phyloP scores from a whole-genome alignment of 345 rosid genomes.

The Brassica juncea region DNA sequence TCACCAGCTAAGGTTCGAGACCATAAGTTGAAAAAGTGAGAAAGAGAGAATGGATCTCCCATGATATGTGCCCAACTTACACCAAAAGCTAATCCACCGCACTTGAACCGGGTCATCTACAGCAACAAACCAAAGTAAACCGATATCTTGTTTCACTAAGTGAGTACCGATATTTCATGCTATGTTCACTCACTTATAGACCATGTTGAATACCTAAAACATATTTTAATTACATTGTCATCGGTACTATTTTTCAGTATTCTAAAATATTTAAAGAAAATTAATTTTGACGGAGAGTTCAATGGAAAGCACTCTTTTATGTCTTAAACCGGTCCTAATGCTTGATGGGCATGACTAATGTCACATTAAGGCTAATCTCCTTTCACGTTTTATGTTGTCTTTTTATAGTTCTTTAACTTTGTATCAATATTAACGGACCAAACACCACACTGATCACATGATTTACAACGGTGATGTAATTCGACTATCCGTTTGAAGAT shows the following conservation, averaged over 20 bases:
- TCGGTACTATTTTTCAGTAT: background rate
- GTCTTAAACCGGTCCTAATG: background rate
- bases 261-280: background rate
- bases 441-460: background rate
- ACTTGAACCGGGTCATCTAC: slow-evolving; percentile 65
- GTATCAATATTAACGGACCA: background rate
- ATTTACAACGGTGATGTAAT: background rate
- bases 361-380: background rate
- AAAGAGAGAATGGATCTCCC: slow-evolving; percentile 56
- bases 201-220: background rate
- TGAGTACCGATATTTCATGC: background rate
- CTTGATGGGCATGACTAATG: background rate
- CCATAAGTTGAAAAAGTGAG: slow-evolving; percentile 46
- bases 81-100: slow-evolving; percentile 74
- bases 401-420: background rate
- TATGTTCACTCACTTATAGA: background rate
- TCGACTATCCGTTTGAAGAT: background rate
- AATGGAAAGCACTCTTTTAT: background rate
- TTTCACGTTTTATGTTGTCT: background rate
- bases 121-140: slow-evolving; percentile 6
- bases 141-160: background rate
- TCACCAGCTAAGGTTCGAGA: slow-evolving; percentile 28
- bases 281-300: background rate
- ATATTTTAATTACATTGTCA: background rate
- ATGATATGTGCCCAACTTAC: slow-evolving; percentile 68